Evolutionary conservation across 2,329 filamentous ascomycete genomes (phyloP).

Genomic region (Lachnellula arida): DNA sequence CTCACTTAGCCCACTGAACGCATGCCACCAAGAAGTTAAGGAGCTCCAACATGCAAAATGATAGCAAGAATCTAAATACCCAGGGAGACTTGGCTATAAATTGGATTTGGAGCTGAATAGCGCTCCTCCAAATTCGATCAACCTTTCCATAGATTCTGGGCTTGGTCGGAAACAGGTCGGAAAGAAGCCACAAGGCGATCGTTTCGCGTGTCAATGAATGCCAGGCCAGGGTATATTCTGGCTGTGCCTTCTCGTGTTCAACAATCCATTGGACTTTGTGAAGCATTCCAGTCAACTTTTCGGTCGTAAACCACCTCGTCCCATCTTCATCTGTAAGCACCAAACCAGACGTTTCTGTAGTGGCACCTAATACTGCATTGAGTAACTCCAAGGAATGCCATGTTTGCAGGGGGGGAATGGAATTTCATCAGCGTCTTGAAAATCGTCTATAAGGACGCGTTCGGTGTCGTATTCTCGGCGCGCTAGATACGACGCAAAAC

Average conservation of each 20-base stretch:
- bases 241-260: not conserved
- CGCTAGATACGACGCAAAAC: constrained; percentile 6
- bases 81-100: not conserved
- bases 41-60: constrained; percentile 6
- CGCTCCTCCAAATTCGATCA: not conserved
- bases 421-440: constrained; percentile 1
- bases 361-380: constrained; percentile 1
- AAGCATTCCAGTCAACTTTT: constrained; percentile 3
- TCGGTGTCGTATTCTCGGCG: constrained; percentile 9
- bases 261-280: not conserved
- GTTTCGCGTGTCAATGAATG: not conserved
- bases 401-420: constrained; percentile 8
- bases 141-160: constrained; percentile 2
- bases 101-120: not conserved
- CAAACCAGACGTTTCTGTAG: constrained; percentile 1
- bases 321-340: constrained; percentile 3
- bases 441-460: constrained; percentile 5
- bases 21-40: constrained; percentile 1
- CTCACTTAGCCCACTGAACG: constrained; percentile 28
- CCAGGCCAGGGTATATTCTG: not conserved
- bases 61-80: constrained; percentile 10
- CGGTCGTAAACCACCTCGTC: constrained; percentile 8
- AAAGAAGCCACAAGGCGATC: constrained; percentile 1
- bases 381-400: constrained; percentile 15
- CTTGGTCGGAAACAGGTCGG: constrained; percentile 4